These are phyloP conservation scores for Sequoia sempervirens DNA, from an alignment of 75 land plant species.

Conservation along the genomic window DNA sequence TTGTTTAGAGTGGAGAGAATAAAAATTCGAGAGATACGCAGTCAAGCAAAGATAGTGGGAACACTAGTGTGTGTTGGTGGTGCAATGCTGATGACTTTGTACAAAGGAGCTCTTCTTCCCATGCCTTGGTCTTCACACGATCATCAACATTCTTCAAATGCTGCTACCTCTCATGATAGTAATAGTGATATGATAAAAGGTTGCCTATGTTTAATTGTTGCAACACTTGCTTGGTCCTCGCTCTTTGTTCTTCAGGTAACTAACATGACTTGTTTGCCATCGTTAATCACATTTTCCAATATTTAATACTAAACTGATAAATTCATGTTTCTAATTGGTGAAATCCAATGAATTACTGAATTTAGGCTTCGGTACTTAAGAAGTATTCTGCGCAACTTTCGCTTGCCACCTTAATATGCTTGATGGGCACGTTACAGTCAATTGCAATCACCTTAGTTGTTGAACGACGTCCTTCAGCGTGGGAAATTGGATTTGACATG, in stretches of 20 bases:
- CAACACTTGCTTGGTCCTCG: constrained; percentile 23
- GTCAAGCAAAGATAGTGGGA: constrained; percentile 7
- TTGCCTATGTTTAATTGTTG: constrained; percentile 18
- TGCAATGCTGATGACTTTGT: constrained; percentile 54
- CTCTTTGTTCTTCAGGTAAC: constrained; percentile 34
- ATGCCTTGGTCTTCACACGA: constrained; percentile 17
- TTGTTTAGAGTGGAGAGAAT: neutral
- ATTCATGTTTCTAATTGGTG: neutral
- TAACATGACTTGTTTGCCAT: neutral
- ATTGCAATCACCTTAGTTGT: constrained; percentile 22
- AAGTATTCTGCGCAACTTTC: constrained; percentile 36
- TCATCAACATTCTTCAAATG: neutral
- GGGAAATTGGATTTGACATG: constrained; percentile 44
- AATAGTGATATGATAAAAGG: constrained; percentile 28
- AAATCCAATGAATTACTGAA: neutral
- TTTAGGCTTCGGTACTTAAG: constrained; percentile 24
- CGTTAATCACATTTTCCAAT: too few species aligned
- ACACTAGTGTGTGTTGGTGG: constrained; percentile 18
- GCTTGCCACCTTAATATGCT: constrained; percentile 33
- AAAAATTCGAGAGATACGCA: neutral
- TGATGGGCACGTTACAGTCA: constrained; percentile 29
- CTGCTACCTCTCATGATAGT: neutral
- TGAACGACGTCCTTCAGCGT: constrained; percentile 21
- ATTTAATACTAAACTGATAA: too few species aligned
- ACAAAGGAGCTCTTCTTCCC: constrained; percentile 37